Evolutionary conservation across 768 basidiomycete species (phyloP), one percentile per base, ranked within the genome.

Genomic region (Kondoa malvinella): DNA sequence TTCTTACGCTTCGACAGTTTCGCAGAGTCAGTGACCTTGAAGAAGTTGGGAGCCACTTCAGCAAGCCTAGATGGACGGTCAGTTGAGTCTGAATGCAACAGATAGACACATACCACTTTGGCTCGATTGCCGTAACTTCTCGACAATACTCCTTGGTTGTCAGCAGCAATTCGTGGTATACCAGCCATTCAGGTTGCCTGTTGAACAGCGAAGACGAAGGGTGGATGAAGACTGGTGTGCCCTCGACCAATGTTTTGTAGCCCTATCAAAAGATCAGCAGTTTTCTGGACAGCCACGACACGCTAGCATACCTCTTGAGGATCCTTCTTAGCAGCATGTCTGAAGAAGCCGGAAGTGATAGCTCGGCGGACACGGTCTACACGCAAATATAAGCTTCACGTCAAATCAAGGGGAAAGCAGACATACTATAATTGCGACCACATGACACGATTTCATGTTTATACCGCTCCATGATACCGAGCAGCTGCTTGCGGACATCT

Each of bases 141-240:
- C 89, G 87, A 76, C 87, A 89, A 75, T 89, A 95, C 78, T 91
- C 89, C 73, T 92, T 84, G n/a, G 95, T 95, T 15, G 95, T 97
- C 71, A 97, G 80, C 65, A 97, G 86, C 73, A 99, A 77, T 77
- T 97, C 95, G 76, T 99, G 90, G 78, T 99, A 94, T 60, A 92
- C 85, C 56, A 89, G 79, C 90, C 92, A 95, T 78, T 97, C 94
- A 0, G 95, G 95, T 50, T 87, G 87, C 50, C 92, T 86, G 76
- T 99, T 96, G 82, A 97, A 99, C 25, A 99, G 81, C 3, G 92
- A 88, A 1, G 78, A 78, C 61, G 91, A 92, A 1, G 94, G 95
- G 78, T 99, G 95, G 66, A 99, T 91, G 78, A 94, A 97, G 63
- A 99, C 92, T 0, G 94, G 95, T n/a, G 95, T 97, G 34, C 91